Base-by-base conservation (phyloP, 2,329 filamentous ascomycete species). In the Leptographium flavum region DNA sequence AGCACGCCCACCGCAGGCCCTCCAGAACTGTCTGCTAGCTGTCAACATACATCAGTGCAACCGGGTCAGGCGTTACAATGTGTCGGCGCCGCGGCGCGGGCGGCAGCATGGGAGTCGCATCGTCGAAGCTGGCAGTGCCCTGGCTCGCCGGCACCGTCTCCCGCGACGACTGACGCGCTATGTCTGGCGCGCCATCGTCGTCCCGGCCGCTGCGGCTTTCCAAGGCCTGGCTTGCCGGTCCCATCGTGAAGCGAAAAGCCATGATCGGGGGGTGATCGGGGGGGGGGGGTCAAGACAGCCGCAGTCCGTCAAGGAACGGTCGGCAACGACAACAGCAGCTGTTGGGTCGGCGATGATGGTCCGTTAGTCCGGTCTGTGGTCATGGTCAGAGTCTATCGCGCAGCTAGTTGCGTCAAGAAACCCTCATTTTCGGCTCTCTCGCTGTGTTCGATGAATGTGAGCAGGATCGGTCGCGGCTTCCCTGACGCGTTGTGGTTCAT, bases 1-100 rank as follows among this genome's bases (percentile, higher is more conserved):
- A 46, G 44, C 28, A 4, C 7, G 9, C 9, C 9, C 1, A 23
- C 11, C 10, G 6, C 31, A n/a, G 31, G 5, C 31, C 31, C 5
- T n/a, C 11, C 11, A n/a, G n/a, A n/a, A n/a, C n/a, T n/a, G n/a
- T n/a, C n/a, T n/a, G n/a, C n/a, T n/a, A n/a, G 17, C 25, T 8
- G 17, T 15, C 2, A 2, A 45, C 64, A 42, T 57, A 75, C 70
- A 67, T 66, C 50, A 77, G 71, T 9, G 74, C 71, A 42, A 76
- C 65, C 17, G 74, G 73, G 52, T 79, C 74, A 3, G 74, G 71
- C 49, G 77, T 68, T n/a, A 74, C 71, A 27, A 77, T 62, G 50
- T 66, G 63, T 47, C 69, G 69, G 38, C 66, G 61, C 23, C 52
- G 52, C 8, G 57, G 50, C 15, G 40, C 54, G 4, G 47, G 35